Percentiles rank a stretch among this genome's conserved stretches.
Conservation (phyloP, 257 asterid genomes). For the Agastache rugosa region DNA sequence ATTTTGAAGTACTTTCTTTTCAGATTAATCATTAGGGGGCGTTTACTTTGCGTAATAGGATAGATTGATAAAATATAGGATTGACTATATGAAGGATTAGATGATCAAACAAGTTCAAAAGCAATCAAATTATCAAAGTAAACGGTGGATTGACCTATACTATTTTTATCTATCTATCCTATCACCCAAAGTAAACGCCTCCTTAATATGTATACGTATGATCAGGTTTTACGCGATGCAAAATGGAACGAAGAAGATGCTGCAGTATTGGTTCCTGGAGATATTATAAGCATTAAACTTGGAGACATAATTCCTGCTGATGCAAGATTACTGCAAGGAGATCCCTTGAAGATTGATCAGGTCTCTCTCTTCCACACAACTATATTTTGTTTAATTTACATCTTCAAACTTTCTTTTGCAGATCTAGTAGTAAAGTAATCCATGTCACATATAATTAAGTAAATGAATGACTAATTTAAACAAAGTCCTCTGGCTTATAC, state of each 20-base stretch:
- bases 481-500: too few relatives aligned
- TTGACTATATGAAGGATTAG: too few relatives aligned
- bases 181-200: too few relatives aligned
- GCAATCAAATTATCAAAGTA: too few relatives aligned
- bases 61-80: too few relatives aligned
- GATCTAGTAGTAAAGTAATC: background rate
- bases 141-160: too few relatives aligned
- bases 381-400: background rate
- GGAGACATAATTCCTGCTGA: constrained; percentile 89
- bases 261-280: constrained; percentile 74
- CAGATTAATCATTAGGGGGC: too few relatives aligned
- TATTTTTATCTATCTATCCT: too few relatives aligned
- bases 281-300: constrained; percentile 64
- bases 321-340: constrained; percentile 76
- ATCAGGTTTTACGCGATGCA: constrained; percentile 44
- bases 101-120: too few relatives aligned
- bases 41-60: too few relatives aligned
- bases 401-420: background rate
- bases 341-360: constrained; percentile 79
- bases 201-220: background rate
- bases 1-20: background rate
- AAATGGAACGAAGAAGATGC: constrained; percentile 77
- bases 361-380: background rate
- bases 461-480: background rate
- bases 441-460: background rate